Base-by-base conservation (phyloP, 2,329 filamentous ascomycete species). In the Nannizzia gypsea region DNA sequence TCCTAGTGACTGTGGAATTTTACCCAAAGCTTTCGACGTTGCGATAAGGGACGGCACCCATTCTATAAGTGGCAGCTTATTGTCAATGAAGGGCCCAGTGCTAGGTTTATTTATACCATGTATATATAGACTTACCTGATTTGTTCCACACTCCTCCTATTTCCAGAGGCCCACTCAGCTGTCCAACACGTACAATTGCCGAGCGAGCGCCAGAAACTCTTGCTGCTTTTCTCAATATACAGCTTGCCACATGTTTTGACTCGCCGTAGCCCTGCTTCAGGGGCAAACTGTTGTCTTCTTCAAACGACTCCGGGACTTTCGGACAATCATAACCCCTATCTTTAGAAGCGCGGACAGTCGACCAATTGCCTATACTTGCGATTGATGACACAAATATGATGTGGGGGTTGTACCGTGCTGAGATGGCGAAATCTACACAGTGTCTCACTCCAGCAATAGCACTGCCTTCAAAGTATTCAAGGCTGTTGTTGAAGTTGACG, bases 31-130 rank as follows among this genome's bases (percentile, higher is more conserved):
- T 6, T 78, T 67, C 0, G 79, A 82, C 57, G 78, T 81, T 0
- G 74, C 72, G 11, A 76, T 64, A 13, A 77, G 59, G n/a, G 65
- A 70, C 0, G 82, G 82, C 1, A 84, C 66, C 78, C 81, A 84
- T 34, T 62, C 85, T 82, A 5, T 80, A 24, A 52, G 48, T 28
- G 28, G 28, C 13, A 20, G 28, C 48, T 22, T 52, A 28, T 20
- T 28, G 22, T 52, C 44, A 22, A 52, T 34, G 31, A 34, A 34
- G 11, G 31, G 31, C 31, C 31, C 31, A 1, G 31, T 5, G 31
- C 31, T 34, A 34, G 31, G 4, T 6, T 11, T 11, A 34, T 34
- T 5, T 34, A 34, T 34, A 34, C 11, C 6, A 17, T 52, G 48
- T 24, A 52, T 24, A 52, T n/a, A 24, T 34, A 6, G 31, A 34